These are phyloP conservation scores for Rhynchosporium agropyri DNA, from an alignment of 2,329 filamentous ascomycete genomes.

Conservation along the genomic window DNA sequence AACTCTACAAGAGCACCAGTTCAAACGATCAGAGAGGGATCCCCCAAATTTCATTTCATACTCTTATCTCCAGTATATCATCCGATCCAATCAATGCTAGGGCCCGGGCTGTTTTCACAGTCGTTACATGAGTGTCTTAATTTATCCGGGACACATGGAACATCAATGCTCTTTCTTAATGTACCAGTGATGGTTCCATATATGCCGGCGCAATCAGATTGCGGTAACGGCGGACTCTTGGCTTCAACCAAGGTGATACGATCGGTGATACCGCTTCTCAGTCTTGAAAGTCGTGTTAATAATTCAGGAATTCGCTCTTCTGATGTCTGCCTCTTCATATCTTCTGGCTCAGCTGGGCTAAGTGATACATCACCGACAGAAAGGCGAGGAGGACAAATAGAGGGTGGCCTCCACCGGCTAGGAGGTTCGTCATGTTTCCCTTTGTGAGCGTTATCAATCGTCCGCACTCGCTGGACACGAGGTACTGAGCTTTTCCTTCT, in stretches of 20 bases:
- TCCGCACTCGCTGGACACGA: conserved; percentile 25
- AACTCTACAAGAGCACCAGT: background rate
- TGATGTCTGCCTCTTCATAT: background rate
- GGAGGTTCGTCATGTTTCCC: conserved; percentile 21
- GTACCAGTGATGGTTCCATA: conserved; percentile 26
- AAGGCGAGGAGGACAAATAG: conserved; percentile 27
- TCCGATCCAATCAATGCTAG: conserved; percentile 35
- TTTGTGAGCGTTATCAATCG: conserved; percentile 32
- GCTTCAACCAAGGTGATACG: conserved; percentile 20
- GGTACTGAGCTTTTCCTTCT: conserved; percentile 27
- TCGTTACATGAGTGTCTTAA: conserved; percentile 29
- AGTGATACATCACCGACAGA: conserved; percentile 21
- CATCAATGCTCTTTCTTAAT: conserved; percentile 9
- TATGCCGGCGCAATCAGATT: conserved; percentile 23
- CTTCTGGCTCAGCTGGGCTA: conserved; percentile 17
- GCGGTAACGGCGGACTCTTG: conserved; percentile 21
- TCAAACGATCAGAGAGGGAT: no score
- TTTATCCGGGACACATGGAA: conserved; percentile 9
- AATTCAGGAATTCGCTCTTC: conserved; percentile 13
- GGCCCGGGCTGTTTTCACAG: conserved; percentile 23
- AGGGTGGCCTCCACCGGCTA: conserved; percentile 28
- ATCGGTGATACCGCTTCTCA: conserved; percentile 17
- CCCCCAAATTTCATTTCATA: background rate
- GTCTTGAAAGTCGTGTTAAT: conserved; percentile 11
- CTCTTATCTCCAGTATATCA: background rate